Percentiles rank a stretch among this genome's conserved stretches.
Conservation (phyloP, 2,329 filamentous ascomycete genomes). For the Dendryphion nanum region DNA sequence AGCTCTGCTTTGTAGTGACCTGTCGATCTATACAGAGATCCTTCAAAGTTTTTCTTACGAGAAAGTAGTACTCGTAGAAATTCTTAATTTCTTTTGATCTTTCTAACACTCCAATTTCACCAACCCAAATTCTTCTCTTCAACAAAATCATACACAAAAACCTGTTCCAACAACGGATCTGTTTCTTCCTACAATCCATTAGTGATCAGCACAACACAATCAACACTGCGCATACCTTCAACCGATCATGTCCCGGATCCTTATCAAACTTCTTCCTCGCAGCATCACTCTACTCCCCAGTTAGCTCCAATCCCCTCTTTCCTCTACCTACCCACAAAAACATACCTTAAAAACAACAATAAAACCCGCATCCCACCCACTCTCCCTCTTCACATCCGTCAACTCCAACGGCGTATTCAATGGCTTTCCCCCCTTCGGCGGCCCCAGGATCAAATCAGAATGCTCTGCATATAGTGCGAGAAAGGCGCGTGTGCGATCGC, state of each 20-base stretch:
- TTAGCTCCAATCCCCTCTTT: background rate
- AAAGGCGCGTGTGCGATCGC: slow-evolving; percentile 21
- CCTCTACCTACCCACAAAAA: slow-evolving; percentile 1
- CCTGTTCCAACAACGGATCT: slow-evolving; percentile 21
- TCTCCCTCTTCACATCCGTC: slow-evolving; percentile 22
- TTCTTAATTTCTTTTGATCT: no score
- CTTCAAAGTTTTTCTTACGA: no score
- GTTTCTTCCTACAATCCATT: slow-evolving; percentile 19
- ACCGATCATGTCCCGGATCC: slow-evolving; percentile 19
- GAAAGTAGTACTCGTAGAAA: no score
- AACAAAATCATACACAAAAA: slow-evolving; percentile 29
- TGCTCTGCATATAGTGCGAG: slow-evolving; percentile 3
- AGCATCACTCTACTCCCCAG: slow-evolving; percentile 13
- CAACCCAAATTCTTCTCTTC: slow-evolving; percentile 24
- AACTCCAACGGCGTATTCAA: slow-evolving; percentile 19
- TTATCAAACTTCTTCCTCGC: slow-evolving; percentile 21
- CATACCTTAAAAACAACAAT: slow-evolving; percentile 24
- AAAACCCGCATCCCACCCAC: slow-evolving; percentile 25
- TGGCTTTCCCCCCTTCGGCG: slow-evolving; percentile 18
- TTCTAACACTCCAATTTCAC: slow-evolving; percentile 10
- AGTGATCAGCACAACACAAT: background rate
- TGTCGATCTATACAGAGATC: no score
- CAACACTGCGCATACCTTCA: slow-evolving; percentile 16
- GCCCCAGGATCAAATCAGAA: slow-evolving; percentile 4
- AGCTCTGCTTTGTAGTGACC: no score